phyloP scores from a whole-genome alignment of 2,329 filamentous ascomycete genomes.

The Elsinoe arachidis region DNA sequence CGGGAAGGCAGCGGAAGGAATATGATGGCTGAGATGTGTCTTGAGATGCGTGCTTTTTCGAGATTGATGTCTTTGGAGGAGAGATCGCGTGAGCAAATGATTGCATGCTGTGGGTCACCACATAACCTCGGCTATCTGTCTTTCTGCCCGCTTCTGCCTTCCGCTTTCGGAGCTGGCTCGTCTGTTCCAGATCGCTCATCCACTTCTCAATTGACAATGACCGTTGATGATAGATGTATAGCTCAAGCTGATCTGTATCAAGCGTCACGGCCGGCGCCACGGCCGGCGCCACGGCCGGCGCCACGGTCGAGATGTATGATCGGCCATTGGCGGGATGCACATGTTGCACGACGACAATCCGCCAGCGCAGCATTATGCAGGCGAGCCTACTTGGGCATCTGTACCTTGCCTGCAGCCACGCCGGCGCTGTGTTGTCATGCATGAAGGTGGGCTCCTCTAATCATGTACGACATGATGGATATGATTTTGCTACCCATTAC shows the following conservation, averaged over 20 bases:
- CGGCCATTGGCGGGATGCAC: neutral
- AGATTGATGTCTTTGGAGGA: neutral
- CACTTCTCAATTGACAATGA: too few relatives aligned
- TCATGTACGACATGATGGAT: too few relatives aligned
- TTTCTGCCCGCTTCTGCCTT: too few relatives aligned
- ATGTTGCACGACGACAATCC: neutral
- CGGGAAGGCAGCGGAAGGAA: neutral
- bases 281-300: too few relatives aligned
- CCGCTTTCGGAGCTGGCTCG: too few relatives aligned
- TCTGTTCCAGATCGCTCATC: too few relatives aligned
- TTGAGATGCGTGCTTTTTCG: neutral
- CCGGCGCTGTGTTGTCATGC: neutral
- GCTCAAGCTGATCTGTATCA: too few relatives aligned
- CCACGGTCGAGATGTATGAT: neutral
- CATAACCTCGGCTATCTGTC: neutral
- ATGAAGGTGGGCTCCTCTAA: neutral
- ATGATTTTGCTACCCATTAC: too few relatives aligned
- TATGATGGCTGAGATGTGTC: constrained; percentile 3
- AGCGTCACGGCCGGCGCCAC: too few relatives aligned
- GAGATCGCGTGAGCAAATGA: neutral
- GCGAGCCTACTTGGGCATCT: neutral
- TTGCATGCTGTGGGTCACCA: neutral
- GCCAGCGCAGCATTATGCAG: constrained; percentile 9
- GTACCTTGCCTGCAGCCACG: neutral
- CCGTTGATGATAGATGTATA: too few relatives aligned